Conservation (phyloP, 176 grass and related monocot species). For the Aegilops speltoides region DNA sequence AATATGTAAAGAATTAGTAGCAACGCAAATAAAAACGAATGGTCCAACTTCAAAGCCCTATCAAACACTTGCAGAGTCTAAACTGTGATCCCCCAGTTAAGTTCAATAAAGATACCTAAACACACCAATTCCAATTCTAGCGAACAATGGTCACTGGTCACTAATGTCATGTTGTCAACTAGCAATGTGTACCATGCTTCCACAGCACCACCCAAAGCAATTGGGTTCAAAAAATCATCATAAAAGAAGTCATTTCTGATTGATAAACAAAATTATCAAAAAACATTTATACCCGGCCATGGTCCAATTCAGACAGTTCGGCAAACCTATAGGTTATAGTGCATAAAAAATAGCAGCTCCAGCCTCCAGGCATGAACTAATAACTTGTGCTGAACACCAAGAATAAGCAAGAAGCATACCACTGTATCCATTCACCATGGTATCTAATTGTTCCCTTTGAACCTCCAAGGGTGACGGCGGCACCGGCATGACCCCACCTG, state of each 20-base stretch:
- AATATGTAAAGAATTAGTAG: background rate
- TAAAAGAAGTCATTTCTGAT: background rate
- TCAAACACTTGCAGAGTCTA: background rate
- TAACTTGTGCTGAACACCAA: background rate
- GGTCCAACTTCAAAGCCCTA: background rate
- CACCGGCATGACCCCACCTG: constrained; percentile 47
- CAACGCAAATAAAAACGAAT: background rate
- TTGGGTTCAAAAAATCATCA: background rate
- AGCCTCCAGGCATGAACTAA: background rate
- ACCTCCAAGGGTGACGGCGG: background rate
- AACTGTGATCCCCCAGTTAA: background rate
- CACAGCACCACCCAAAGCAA: background rate
- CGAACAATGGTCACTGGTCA: background rate
- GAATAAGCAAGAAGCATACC: constrained; percentile 34
- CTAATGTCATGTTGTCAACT: background rate
- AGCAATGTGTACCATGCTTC: background rate
- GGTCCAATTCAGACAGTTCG: background rate
- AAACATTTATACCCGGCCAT: background rate
- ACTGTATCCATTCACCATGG: background rate
- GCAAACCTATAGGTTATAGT: background rate
- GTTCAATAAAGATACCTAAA: background rate
- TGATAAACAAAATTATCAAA: background rate
- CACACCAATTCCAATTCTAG: background rate
- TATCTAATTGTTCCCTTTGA: background rate
- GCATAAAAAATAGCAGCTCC: background rate